phyloP scores from a whole-genome alignment of 306 rosid genomes.

The Dryas alaskensis region DNA sequence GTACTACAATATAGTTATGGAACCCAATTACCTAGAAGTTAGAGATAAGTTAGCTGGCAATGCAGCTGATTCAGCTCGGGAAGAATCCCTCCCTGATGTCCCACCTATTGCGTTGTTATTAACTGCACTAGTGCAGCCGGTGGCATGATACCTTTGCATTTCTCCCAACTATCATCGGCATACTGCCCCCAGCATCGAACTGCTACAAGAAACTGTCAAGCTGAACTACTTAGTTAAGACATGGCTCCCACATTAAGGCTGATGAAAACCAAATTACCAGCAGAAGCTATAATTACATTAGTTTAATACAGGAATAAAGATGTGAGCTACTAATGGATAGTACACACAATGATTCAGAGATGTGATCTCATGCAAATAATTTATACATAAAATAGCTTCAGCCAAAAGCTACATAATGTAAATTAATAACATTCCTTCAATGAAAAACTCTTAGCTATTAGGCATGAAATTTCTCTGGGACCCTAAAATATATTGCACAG shows the following conservation, averaged over 20 bases:
- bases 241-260: constrained; percentile 30
- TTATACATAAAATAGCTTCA: constrained; percentile 11
- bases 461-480: constrained; percentile 3
- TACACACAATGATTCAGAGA: not conserved
- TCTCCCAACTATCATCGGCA: constrained; percentile 82
- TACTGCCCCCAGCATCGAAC: constrained; percentile 79
- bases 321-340: constrained; percentile 10
- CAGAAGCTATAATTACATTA: constrained; percentile 13
- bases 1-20: constrained; percentile 6
- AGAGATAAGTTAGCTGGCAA: constrained; percentile 60
- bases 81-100: constrained; percentile 71
- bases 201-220: constrained; percentile 39
- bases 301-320: constrained; percentile 3
- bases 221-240: constrained; percentile 43
- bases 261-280: constrained; percentile 17
- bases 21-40: constrained; percentile 63
- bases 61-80: constrained; percentile 79
- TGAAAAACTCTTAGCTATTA: constrained; percentile 8
- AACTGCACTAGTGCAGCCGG: constrained; percentile 93
- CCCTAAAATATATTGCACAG: constrained; percentile 5
- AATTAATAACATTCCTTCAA: constrained; percentile 12
- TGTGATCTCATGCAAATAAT: constrained; percentile 18
- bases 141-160: constrained; percentile 89
- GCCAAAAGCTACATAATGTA: constrained; percentile 22
- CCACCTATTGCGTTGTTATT: constrained; percentile 69